Percentiles rank a stretch among this genome's conserved stretches.
These are phyloP conservation scores for Trichoderma brevicompactum DNA, from an alignment of 2,329 filamentous ascomycete species.

Conservation along the genomic window DNA sequence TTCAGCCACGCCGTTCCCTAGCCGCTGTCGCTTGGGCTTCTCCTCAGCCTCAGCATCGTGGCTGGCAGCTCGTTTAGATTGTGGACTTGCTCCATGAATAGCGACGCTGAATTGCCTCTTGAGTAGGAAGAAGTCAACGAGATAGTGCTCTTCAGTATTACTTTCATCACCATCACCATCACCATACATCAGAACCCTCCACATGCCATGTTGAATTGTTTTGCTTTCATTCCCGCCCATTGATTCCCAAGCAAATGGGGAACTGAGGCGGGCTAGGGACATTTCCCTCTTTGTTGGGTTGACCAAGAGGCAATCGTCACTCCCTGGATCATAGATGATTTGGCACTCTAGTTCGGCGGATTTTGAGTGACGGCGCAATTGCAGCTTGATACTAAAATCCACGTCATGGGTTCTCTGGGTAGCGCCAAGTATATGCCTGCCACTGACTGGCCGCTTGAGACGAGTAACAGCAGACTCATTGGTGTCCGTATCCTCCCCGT, in stretches of 20 bases:
- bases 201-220: slow-evolving; percentile 5
- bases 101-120: slow-evolving; percentile 4
- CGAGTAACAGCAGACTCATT: not conserved
- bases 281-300: not conserved
- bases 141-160: not conserved
- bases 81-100: not conserved
- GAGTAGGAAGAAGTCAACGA: slow-evolving; percentile 5
- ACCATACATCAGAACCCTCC: not conserved
- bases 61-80: not conserved
- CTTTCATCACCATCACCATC: not conserved
- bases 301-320: slow-evolving; percentile 1
- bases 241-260: not conserved
- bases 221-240: not conserved
- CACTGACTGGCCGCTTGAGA: not conserved
- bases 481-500: not conserved
- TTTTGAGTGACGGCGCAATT: not conserved
- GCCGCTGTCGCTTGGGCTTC: not conserved
- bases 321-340: slow-evolving; percentile 8
- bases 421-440: not conserved
- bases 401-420: slow-evolving; percentile 2
- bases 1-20: not conserved
- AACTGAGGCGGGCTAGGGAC: not conserved
- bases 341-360: not conserved
- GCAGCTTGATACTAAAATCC: not conserved
- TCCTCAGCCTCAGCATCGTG: not conserved